Percentiles rank a stretch among this genome's conserved stretches.
Conservation (phyloP, 768 basidiomycete species). For the Calocybe indica region DNA sequence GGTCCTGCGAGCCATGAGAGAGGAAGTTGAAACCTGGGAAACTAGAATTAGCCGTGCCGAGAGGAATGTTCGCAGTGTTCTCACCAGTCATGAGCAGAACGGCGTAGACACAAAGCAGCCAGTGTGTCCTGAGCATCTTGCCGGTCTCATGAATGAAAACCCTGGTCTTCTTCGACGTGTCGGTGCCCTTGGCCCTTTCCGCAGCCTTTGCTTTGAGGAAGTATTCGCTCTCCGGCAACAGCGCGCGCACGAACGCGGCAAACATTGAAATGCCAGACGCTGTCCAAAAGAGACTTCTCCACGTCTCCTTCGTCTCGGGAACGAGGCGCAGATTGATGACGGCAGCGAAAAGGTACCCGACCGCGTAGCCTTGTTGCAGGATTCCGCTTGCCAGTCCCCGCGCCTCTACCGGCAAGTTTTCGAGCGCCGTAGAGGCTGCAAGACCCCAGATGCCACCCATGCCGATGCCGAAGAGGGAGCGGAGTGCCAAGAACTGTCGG, state of each 20-base stretch:
- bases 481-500: slow-evolving; percentile 71
- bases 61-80: slow-evolving; percentile 1
- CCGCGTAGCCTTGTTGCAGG: slow-evolving; percentile 85
- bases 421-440: slow-evolving; percentile 75
- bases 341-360: slow-evolving; percentile 79
- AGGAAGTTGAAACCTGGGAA: slow-evolving; percentile 66
- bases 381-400: slow-evolving; percentile 84
- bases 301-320: slow-evolving; percentile 35
- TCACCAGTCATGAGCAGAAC: slow-evolving; percentile 72
- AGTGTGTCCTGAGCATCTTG: slow-evolving; percentile 76
- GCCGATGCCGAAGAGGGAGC: slow-evolving; percentile 79
- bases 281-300: slow-evolving; percentile 83
- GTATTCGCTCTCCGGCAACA: slow-evolving; percentile 71
- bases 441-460: slow-evolving; percentile 93
- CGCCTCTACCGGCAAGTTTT: slow-evolving; percentile 81
- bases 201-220: slow-evolving; percentile 63
- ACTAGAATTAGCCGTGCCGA: not conserved
- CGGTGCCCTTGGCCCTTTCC: slow-evolving; percentile 53
- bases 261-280: slow-evolving; percentile 64
- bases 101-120: slow-evolving; percentile 79
- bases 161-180: slow-evolving; percentile 51
- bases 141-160: slow-evolving; percentile 69
- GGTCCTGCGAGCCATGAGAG: slow-evolving; percentile 70
- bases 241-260: slow-evolving; percentile 58
- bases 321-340: slow-evolving; percentile 73